phyloP scores from a whole-genome alignment of 352 stramenopile genomes.

The Pythium plurisporium region DNA sequence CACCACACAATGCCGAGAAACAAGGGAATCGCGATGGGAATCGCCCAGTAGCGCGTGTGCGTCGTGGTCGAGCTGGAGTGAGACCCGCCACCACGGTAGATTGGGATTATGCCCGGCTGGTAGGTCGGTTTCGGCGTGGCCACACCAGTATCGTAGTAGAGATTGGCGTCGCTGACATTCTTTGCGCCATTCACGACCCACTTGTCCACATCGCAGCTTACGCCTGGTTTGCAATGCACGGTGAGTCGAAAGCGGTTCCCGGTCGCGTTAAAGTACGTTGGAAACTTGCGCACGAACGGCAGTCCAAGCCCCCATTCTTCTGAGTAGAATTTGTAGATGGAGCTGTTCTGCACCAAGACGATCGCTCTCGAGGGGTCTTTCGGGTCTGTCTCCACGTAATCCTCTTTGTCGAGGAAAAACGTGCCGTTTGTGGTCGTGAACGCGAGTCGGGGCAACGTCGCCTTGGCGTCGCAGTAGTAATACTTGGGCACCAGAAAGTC shows the following conservation, averaged over 20 bases:
- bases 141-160: background rate
- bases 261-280: background rate
- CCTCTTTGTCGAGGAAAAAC: background rate
- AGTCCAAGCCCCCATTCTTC: background rate
- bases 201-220: background rate
- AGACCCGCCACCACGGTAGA: background rate
- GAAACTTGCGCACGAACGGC: conserved; percentile 7
- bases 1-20: background rate
- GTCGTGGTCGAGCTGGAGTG: background rate
- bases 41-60: background rate
- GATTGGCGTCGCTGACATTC: background rate
- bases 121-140: background rate
- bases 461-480: background rate
- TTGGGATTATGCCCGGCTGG: background rate
- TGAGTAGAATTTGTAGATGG: background rate
- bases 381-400: background rate
- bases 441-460: background rate
- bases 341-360: conserved; percentile 3
- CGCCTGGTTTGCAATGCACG: background rate
- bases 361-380: background rate
- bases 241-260: background rate
- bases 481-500: background rate
- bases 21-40: background rate
- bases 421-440: conserved; percentile 3
- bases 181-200: background rate